Percentiles rank a stretch among this genome's conserved stretches.
Evolutionary conservation across 108 stramenopile genomes (phyloP).

Genomic region (Skeletonema potamos): DNA sequence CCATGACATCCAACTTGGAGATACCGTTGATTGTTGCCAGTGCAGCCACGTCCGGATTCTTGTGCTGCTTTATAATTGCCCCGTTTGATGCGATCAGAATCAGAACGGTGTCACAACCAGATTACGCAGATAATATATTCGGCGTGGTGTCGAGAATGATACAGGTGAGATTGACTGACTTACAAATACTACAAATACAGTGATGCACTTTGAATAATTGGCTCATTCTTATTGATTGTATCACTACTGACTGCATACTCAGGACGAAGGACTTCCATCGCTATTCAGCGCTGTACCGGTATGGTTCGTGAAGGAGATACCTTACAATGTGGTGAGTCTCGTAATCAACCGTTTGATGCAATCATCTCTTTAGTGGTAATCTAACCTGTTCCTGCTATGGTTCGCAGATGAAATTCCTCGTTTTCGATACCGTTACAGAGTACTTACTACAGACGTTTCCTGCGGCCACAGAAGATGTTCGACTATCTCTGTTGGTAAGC

Average conservation of each 20-base stretch:
- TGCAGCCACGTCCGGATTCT: slow-evolving; percentile 44
- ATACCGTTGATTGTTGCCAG: slow-evolving; percentile 41
- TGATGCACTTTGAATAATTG: no score
- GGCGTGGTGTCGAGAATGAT: slow-evolving; percentile 58
- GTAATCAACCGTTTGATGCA: no score
- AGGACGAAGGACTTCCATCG: slow-evolving; percentile 60
- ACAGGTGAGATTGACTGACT: background rate
- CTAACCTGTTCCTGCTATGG: no score
- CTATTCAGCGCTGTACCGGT: slow-evolving; percentile 66
- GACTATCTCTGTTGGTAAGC: slow-evolving; percentile 64
- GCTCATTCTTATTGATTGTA: background rate
- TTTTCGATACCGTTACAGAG: slow-evolving; percentile 59
- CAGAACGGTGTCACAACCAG: slow-evolving; percentile 66
- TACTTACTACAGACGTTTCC: slow-evolving; percentile 60
- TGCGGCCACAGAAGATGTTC: slow-evolving; percentile 71
- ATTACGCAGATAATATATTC: slow-evolving; percentile 56
- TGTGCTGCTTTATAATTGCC: slow-evolving; percentile 59
- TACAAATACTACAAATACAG: background rate
- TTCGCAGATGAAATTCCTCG: slow-evolving; percentile 51
- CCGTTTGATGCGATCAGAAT: slow-evolving; percentile 78
- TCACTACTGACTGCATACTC: background rate
- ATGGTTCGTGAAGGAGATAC: slow-evolving; percentile 36
- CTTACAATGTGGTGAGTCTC: slow-evolving; percentile 19
- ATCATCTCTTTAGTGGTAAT: no score
- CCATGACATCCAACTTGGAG: slow-evolving; percentile 17